These are phyloP conservation scores for Rhynchospora pubera DNA, from an alignment of 176 grass and related monocot genomes.

Conservation along the genomic window DNA sequence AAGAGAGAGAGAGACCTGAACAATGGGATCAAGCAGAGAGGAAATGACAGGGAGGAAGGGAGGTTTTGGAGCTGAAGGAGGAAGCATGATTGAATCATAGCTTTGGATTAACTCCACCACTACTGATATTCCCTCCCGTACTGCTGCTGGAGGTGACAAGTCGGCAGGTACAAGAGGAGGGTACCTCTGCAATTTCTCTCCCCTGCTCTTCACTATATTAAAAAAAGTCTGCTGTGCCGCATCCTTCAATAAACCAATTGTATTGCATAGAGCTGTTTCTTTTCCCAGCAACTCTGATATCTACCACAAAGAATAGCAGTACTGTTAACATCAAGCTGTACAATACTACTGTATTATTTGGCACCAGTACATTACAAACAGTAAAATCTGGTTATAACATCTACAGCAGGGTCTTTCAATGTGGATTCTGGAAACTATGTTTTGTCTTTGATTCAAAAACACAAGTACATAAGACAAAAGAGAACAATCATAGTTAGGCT, in stretches of 20 bases:
- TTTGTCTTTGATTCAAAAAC: not conserved
- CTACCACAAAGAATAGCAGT: conserved; percentile 37
- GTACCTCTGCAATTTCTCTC: conserved; percentile 78
- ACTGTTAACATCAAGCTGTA: not conserved
- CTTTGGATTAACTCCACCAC: conserved; percentile 89
- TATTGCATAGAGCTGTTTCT: conserved; percentile 75
- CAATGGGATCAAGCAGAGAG: conserved; percentile 85
- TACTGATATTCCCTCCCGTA: conserved; percentile 78
- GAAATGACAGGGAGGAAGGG: conserved; percentile 84
- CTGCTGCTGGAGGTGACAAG: conserved; percentile 73
- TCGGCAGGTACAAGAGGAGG: conserved; percentile 87
- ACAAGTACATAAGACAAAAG: not conserved
- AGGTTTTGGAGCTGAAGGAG: conserved; percentile 76
- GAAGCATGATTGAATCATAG: conserved; percentile 89
- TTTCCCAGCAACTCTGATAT: conserved; percentile 87
- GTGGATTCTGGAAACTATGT: not conserved
- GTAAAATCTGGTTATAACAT: not conserved
- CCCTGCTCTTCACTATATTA: conserved; percentile 73
- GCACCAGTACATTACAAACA: not conserved
- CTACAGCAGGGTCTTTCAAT: not conserved
- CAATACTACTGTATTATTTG: conserved; percentile 4
- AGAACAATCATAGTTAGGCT: not conserved
- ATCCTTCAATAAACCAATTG: conserved; percentile 76
- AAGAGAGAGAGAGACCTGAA: conserved; percentile 59
- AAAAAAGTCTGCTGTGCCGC: conserved; percentile 80